These are phyloP conservation scores for Mycena leptocephala DNA, from an alignment of 768 basidiomycete species.

Conservation along the genomic window DNA sequence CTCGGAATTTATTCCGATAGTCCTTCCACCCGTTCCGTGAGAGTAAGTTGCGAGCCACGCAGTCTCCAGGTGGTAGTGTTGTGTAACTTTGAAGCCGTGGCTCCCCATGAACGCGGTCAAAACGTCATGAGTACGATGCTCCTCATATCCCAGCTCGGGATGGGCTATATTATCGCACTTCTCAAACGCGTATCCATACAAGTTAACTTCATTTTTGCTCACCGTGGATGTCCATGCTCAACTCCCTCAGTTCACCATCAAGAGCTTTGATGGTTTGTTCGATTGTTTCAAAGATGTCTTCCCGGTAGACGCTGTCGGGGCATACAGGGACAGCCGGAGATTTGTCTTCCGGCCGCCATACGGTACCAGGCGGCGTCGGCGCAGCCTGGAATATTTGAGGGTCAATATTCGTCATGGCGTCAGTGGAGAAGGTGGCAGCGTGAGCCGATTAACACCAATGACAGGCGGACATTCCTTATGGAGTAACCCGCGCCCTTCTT, in stretches of 20 bases:
- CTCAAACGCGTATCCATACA: neutral
- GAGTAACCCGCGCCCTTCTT: too few relatives aligned
- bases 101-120: conserved; percentile 78
- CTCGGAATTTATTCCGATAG: conserved; percentile 87
- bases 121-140: conserved; percentile 82
- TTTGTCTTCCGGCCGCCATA: conserved; percentile 40
- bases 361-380: neutral
- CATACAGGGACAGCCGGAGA: conserved; percentile 39
- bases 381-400: conserved; percentile 7
- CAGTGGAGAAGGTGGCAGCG: neutral
- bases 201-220: conserved; percentile 30
- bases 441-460: neutral
- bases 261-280: conserved; percentile 68
- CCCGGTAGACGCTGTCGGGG: conserved; percentile 59
- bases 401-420: conserved; percentile 19
- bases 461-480: too few relatives aligned
- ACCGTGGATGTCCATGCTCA: conserved; percentile 87
- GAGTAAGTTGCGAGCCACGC: conserved; percentile 84
- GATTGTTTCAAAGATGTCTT: conserved; percentile 75
- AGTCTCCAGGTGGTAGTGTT: conserved; percentile 76
- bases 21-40: conserved; percentile 77
- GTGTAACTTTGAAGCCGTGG: conserved; percentile 77
- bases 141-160: conserved; percentile 80
- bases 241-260: conserved; percentile 67
- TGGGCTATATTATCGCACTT: conserved; percentile 60